phyloP scores from a whole-genome alignment of 345 rosid species.

The Salix caprea region DNA sequence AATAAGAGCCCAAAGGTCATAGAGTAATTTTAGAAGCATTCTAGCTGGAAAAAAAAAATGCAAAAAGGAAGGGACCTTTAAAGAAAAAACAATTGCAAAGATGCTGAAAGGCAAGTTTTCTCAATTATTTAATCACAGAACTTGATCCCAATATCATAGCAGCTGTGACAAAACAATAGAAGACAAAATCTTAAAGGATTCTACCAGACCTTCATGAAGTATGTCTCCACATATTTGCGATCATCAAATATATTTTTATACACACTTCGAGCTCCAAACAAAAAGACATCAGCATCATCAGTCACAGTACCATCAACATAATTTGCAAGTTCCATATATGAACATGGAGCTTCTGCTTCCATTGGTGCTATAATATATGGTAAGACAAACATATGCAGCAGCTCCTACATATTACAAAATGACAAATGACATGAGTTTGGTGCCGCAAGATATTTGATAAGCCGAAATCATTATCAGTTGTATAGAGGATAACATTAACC shows the following conservation, averaged over 20 bases:
- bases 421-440: too few species aligned
- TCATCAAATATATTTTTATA: slow-evolving; percentile 94
- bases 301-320: slow-evolving; percentile 94
- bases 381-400: too few species aligned
- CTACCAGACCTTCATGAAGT: slow-evolving; percentile 69
- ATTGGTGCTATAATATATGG: too few species aligned
- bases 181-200: background rate
- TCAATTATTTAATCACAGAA: too few species aligned
- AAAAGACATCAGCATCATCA: slow-evolving; percentile 94
- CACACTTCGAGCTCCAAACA: slow-evolving; percentile 71
- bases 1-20: too few species aligned
- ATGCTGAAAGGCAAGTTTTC: background rate
- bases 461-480: too few species aligned
- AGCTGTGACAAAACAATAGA: background rate
- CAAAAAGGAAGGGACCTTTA: background rate
- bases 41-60: background rate
- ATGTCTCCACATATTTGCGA: slow-evolving; percentile 94
- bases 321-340: too few species aligned
- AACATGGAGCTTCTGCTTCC: too few species aligned
- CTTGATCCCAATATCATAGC: background rate
- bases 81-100: background rate
- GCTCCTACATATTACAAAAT: too few species aligned
- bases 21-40: background rate
- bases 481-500: too few species aligned
- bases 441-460: too few species aligned